Percentiles rank a stretch among this genome's conserved stretches.
These are phyloP conservation scores for Debaryomyces sp. DNA, from an alignment of 1,139 yeast genomes.

Conservation along the genomic window DNA sequence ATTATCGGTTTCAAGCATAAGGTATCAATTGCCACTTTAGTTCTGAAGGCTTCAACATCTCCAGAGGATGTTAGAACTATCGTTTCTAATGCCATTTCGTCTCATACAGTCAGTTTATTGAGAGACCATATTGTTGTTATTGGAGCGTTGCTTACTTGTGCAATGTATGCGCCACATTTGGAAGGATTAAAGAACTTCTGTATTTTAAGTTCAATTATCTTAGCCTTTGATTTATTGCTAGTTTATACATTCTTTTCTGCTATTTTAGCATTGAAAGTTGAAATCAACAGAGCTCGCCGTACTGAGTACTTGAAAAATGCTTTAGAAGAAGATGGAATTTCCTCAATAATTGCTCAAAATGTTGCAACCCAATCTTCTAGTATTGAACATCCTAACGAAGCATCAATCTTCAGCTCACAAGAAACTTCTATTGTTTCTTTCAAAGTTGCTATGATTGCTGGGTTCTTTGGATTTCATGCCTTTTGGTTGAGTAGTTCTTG, in stretches of 20 bases:
- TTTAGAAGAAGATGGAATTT: conserved; percentile 91
- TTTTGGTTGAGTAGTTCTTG: conserved; percentile 77
- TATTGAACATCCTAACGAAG: conserved; percentile 39
- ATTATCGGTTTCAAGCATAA: conserved; percentile 93
- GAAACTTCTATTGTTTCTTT: conserved; percentile 55
- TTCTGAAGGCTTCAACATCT: conserved; percentile 46
- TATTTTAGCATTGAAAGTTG: conserved; percentile 83
- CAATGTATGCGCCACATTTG: conserved; percentile 70
- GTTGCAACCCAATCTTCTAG: conserved; percentile 63
- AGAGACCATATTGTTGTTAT: conserved; percentile 82
- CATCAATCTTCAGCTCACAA: conserved; percentile 28
- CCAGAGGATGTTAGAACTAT: conserved; percentile 47
- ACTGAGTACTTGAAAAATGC: conserved; percentile 80
- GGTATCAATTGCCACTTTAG: conserved; percentile 70
- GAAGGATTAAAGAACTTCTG: conserved; percentile 85
- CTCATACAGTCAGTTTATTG: conserved; percentile 69
- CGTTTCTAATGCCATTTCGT: conserved; percentile 61
- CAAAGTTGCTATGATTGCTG: conserved; percentile 66
- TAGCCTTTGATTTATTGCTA: conserved; percentile 72
- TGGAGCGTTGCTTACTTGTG: conserved; percentile 67
- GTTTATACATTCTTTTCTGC: conserved; percentile 87
- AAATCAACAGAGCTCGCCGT: conserved; percentile 85
- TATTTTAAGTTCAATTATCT: conserved; percentile 70
- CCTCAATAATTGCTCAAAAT: conserved; percentile 66
- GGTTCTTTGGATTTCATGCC: conserved; percentile 72